These are phyloP conservation scores for Nigrograna mackinnonii DNA, from an alignment of 2,329 filamentous ascomycete genomes.

Conservation along the genomic window DNA sequence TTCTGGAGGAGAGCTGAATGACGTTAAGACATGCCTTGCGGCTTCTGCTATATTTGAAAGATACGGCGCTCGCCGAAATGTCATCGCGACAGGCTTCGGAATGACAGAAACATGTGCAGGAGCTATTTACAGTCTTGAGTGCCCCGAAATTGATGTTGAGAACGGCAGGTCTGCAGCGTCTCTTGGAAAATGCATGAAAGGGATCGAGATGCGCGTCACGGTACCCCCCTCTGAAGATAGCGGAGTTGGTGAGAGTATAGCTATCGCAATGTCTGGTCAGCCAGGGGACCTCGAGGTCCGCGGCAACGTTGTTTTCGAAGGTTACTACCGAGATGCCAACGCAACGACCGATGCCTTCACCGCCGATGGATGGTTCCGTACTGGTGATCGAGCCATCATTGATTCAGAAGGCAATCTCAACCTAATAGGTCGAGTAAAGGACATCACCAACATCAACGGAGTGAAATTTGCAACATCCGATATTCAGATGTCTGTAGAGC, in stretches of 20 bases:
- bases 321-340: conserved; percentile 36
- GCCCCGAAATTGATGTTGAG: conserved; percentile 45
- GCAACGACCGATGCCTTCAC: conserved; percentile 25
- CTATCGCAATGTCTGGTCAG: conserved; percentile 11
- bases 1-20: conserved; percentile 54
- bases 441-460: conserved; percentile 30
- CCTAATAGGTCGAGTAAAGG: conserved; percentile 26
- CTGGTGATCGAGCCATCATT: conserved; percentile 23
- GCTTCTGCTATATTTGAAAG: conserved; percentile 29
- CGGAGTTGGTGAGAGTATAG: no score
- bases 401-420: conserved; percentile 23
- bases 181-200: conserved; percentile 44
- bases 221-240: conserved; percentile 6
- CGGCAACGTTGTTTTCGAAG: conserved; percentile 44
- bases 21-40: conserved; percentile 32
- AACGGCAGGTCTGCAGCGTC: conserved; percentile 35
- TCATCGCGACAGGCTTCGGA: conserved; percentile 50
- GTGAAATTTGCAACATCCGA: conserved; percentile 24
- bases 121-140: conserved; percentile 47
- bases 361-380: conserved; percentile 24
- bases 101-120: conserved; percentile 61
- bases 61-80: conserved; percentile 34
- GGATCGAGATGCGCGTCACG: conserved; percentile 45
- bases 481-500: conserved; percentile 15
- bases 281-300: conserved; percentile 25